Evolutionary conservation across 2,329 filamentous ascomycete species (phyloP).

Genomic region (Oidium heveae): DNA sequence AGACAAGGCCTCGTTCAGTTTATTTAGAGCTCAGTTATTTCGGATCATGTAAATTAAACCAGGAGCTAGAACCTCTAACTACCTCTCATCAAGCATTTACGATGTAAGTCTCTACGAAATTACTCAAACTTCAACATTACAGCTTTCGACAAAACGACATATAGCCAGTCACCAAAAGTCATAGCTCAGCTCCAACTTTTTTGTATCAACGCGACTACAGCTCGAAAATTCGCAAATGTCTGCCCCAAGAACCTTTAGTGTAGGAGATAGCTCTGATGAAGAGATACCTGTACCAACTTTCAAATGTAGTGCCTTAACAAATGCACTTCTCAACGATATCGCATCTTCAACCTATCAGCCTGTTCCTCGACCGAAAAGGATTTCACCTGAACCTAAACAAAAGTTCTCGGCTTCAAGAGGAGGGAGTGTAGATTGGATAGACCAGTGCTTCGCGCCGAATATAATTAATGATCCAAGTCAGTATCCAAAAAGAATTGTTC

Average conservation of each 20-base stretch:
- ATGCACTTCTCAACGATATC: constrained; percentile 50
- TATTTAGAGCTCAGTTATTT: no score
- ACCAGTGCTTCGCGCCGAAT: not conserved
- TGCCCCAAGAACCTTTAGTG: constrained; percentile 19
- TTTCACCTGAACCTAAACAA: constrained; percentile 5
- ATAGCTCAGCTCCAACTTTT: no score
- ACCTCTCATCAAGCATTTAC: no score
- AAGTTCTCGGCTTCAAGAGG: not conserved
- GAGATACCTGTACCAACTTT: constrained; percentile 64
- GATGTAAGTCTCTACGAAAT: no score
- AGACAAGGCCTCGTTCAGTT: no score
- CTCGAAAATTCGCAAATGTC: constrained; percentile 5
- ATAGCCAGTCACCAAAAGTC: no score
- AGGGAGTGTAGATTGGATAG: constrained; percentile 1
- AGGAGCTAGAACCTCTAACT: no score
- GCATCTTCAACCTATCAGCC: constrained; percentile 12
- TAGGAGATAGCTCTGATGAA: constrained; percentile 80
- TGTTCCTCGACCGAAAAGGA: constrained; percentile 4
- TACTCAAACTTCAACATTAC: no score
- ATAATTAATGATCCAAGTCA: constrained; percentile 8
- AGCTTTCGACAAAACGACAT: no score
- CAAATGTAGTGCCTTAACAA: constrained; percentile 82
- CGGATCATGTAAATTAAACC: no score
- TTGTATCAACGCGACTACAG: constrained; percentile 18
- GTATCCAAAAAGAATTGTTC: constrained; percentile 11